Base-by-base conservation (phyloP, 257 asterid genomes). In the Petunia secreta region DNA sequence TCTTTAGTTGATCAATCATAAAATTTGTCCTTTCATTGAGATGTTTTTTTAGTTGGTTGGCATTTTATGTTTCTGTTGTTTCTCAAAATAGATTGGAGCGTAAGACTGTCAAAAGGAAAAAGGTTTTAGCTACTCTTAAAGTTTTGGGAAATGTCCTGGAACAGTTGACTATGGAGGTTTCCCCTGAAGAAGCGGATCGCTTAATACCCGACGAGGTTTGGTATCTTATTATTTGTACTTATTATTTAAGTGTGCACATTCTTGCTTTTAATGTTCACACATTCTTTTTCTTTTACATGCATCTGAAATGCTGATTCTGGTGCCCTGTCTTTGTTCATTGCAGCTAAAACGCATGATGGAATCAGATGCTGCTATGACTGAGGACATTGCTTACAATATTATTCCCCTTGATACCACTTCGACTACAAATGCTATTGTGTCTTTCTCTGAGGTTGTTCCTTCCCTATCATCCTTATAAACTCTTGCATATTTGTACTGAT, bases 321-420 rank as follows among this genome's bases (percentile, higher is more conserved):
- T 85, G 82, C 66, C 80, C 62, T 83, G 71, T 80, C 50, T 75
- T 82, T 78, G 43, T 79, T 76, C 82, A 50, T 77, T 75, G 78
- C 92, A 95, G 99, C 75, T 94, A 88, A 95, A 92, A 89, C 97
- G 91, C 38, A 91, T 95, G 87, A 93, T 95, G 89, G 95, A 91
- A 88, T 88, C 93, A 43, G 99, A 95, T 91, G 98, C 98, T 77
- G 98, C 98, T 57, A 95, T 95, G 99, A 87, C 90, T n/a, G 98
- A 95, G 85, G 99, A 95, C 91, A 78, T 90, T 76, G 87, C 99
- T 16, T 93, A 90, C 76, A 95, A 95, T 82, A 95, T 95, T 80
- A 95, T 95, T 84, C 99, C 99, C 65, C 85, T 95, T 82, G 99
- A 93, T 85, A 94, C 93, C 82, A 89, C 98, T 82, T 83, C 88